Percentiles rank a stretch among this genome's conserved stretches.
phyloP scores from a whole-genome alignment of 768 basidiomycete genomes.

The Agrocybe pediades region DNA sequence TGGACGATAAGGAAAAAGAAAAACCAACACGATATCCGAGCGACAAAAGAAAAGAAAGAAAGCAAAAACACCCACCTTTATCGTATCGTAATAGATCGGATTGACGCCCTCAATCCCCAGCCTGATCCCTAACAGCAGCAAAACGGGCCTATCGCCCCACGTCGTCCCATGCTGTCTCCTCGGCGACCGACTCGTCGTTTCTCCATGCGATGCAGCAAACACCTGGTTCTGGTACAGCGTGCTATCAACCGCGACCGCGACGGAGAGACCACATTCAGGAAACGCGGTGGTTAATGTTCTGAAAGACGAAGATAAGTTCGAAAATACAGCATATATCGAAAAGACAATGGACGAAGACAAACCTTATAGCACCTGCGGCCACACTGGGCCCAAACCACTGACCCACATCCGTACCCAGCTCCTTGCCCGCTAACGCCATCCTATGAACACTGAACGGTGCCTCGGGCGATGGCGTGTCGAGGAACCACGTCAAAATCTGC shows the following conservation, averaged over 20 bases:
- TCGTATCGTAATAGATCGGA: slow-evolving; percentile 88
- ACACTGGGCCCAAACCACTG: slow-evolving; percentile 99
- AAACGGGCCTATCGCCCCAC: slow-evolving; percentile 86
- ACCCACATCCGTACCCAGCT: slow-evolving; percentile 92
- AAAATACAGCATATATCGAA: background rate
- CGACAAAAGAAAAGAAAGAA: background rate
- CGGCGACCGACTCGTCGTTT: slow-evolving; percentile 28
- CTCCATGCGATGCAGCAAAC: slow-evolving; percentile 67
- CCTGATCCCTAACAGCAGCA: slow-evolving; percentile 84
- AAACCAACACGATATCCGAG: too few relatives aligned
- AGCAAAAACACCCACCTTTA: slow-evolving; percentile 39
- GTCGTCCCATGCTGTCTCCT: slow-evolving; percentile 26
- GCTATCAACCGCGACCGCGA: slow-evolving; percentile 81
- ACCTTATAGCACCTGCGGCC: slow-evolving; percentile 97
- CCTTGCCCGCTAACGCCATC: slow-evolving; percentile 94
- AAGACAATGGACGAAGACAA: slow-evolving; percentile 19
- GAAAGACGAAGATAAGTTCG: slow-evolving; percentile 1
- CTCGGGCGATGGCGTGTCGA: slow-evolving; percentile 82
- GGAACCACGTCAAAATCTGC: slow-evolving; percentile 91
- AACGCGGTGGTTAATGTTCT: slow-evolving; percentile 80
- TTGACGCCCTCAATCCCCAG: slow-evolving; percentile 93
- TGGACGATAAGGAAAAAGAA: too few relatives aligned
- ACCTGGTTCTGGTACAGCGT: slow-evolving; percentile 87
- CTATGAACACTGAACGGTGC: slow-evolving; percentile 95
- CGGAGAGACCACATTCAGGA: slow-evolving; percentile 78